Base-by-base conservation (phyloP, 2,329 filamentous ascomycete species). In the Ascochyta clinopodiicola region DNA sequence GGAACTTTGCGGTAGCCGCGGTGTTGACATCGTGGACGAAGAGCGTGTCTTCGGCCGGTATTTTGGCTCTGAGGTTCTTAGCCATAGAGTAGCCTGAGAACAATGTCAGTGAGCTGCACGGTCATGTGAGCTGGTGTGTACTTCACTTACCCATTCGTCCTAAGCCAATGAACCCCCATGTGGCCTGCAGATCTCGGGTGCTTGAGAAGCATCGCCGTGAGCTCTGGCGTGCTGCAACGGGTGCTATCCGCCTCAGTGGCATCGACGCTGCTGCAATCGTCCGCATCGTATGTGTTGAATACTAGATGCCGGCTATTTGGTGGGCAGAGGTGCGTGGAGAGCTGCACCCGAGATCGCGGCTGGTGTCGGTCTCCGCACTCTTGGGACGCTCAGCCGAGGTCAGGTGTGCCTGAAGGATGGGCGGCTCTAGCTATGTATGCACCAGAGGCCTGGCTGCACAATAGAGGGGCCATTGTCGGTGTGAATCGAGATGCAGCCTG, bases 21-120 rank as follows among this genome's bases (percentile, higher is more conserved):
- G 79, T 73, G 67, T 90, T 90, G 59, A 89, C 81, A 70, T 91
- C 88, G 67, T 86, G 85, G 29, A 91, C 76, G 56, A 86, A 79
- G 43, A 91, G 73, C 0, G 79, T 85, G 70, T 91, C 88, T 9
- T 81, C 79, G 21, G 79, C 75, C 3, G 86, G 84, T 27, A 90
- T 82, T 71, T 89, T 90, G 34, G 84, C 80, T 64, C 87, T 82
- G 5, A 91, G 79, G 66, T 90, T 91, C 72, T 81, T 84, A 32
- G 88, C 88, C 88, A 91, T 91, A 43, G 86, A 84, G 62, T 86
- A 90, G 43, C 88, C 88, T 89, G 57, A 19, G 22, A 22, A 12
- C 1, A 43, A 9, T 31, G 43, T 70, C 51, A 73, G 59, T 21
- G 37, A 22, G n/a, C 48, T 37, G 32, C 34, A 13, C 51, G 43